phyloP scores from a whole-genome alignment of 2,329 filamentous ascomycete species.

The Xylaria sp. region DNA sequence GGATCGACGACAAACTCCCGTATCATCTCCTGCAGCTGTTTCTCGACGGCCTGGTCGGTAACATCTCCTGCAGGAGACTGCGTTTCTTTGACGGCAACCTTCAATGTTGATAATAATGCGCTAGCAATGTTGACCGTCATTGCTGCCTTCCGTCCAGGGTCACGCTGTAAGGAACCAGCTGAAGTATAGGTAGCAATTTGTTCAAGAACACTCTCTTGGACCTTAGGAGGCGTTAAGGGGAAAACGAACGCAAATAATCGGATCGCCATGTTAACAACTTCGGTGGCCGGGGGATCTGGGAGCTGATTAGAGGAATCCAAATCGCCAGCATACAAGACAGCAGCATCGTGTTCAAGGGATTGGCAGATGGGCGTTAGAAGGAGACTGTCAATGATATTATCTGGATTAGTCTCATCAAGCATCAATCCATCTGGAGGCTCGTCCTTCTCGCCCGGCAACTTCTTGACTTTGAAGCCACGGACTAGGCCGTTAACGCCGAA shows the following conservation, averaged over 20 bases:
- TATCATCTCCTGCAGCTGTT: slow-evolving; percentile 70
- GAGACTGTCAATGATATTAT: slow-evolving; percentile 58
- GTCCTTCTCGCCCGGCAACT: slow-evolving; percentile 64
- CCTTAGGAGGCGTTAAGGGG: slow-evolving; percentile 79
- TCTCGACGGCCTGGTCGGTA: slow-evolving; percentile 70
- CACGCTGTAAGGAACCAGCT: slow-evolving; percentile 71
- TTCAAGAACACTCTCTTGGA: slow-evolving; percentile 93
- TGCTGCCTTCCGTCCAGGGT: slow-evolving; percentile 81
- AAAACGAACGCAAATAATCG: slow-evolving; percentile 88
- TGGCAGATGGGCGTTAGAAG: slow-evolving; percentile 69
- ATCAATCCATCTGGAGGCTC: slow-evolving; percentile 39
- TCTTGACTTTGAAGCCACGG: slow-evolving; percentile 66
- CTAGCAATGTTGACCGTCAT: slow-evolving; percentile 86
- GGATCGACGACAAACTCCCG: slow-evolving; percentile 71
- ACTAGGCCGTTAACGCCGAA: slow-evolving; percentile 89
- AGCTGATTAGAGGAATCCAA: slow-evolving; percentile 42
- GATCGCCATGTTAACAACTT: slow-evolving; percentile 91
- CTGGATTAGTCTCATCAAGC: slow-evolving; percentile 53
- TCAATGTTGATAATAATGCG: slow-evolving; percentile 72
- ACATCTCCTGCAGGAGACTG: slow-evolving; percentile 67
- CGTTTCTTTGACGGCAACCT: slow-evolving; percentile 79
- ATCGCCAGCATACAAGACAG: slow-evolving; percentile 65
- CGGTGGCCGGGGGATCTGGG: slow-evolving; percentile 80
- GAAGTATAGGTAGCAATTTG: slow-evolving; percentile 88
- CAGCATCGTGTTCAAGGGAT: slow-evolving; percentile 84